These are phyloP conservation scores for Scalesia atractyloides DNA, from an alignment of 129 eudicot genomes.

Conservation along the genomic window DNA sequence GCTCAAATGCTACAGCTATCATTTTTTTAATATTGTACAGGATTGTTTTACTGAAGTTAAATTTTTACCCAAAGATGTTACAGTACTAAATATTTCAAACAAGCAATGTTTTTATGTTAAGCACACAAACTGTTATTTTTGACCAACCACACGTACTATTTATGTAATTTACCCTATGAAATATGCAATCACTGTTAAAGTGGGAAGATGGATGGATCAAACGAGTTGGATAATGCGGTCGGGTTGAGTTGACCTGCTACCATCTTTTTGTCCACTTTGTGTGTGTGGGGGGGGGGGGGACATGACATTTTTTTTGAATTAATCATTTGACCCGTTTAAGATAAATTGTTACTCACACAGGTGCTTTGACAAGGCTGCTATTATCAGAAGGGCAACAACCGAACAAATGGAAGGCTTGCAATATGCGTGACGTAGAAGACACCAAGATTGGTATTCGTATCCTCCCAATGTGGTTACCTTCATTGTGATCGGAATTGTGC, in stretches of 20 bases:
- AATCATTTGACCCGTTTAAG: not conserved
- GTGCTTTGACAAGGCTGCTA: conserved; percentile 71
- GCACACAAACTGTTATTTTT: not conserved
- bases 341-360: conserved; percentile 18
- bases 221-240: not conserved
- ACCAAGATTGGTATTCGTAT: conserved; percentile 54
- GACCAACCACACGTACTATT: no score
- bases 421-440: conserved; percentile 59
- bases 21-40: no score
- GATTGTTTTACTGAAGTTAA: no score
- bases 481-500: conserved; percentile 53
- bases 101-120: no score
- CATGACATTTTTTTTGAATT: not conserved
- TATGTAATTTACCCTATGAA: no score
- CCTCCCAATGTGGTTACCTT: conserved; percentile 77
- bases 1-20: no score
- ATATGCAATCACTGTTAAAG: not conserved
- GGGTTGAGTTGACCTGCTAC: not conserved
- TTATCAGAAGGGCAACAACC: conserved; percentile 34
- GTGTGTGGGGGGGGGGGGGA: not conserved
- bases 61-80: no score
- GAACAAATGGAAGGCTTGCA: conserved; percentile 55
- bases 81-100: no score
- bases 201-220: not conserved
- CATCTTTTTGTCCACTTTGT: not conserved